Conservation (phyloP, 108 stramenopile genomes). For the Fistulifera pelliculosa region DNA sequence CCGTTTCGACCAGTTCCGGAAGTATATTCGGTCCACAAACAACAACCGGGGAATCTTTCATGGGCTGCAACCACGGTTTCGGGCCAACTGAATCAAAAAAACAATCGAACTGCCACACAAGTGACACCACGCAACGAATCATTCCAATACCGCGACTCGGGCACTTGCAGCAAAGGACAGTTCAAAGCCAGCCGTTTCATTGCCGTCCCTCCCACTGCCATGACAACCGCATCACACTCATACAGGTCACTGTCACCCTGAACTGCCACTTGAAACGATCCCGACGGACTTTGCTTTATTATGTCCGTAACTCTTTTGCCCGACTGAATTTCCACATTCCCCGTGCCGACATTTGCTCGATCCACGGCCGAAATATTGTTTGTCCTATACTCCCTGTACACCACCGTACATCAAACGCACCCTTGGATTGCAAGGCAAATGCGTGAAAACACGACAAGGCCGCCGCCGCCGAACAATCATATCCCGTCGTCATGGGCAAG, state of each 20-base stretch:
- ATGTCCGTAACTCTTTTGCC: slow-evolving; percentile 47
- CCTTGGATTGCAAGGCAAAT: slow-evolving; percentile 73
- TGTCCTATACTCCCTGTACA: slow-evolving; percentile 60
- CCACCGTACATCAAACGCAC: slow-evolving; percentile 86
- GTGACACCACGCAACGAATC: slow-evolving; percentile 62
- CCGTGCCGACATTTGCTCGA: slow-evolving; percentile 24
- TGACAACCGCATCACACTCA: slow-evolving; percentile 59
- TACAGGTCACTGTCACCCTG: slow-evolving; percentile 19
- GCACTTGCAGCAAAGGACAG: slow-evolving; percentile 41
- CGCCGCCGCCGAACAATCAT: slow-evolving; percentile 81
- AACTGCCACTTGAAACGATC: not conserved
- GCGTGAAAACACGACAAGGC: slow-evolving; percentile 80
- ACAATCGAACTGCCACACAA: slow-evolving; percentile 71
- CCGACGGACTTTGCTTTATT: slow-evolving; percentile 11
- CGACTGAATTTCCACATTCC: slow-evolving; percentile 44
- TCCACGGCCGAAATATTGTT: slow-evolving; percentile 72
- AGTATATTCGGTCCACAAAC: slow-evolving; percentile 71
- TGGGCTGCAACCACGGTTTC: slow-evolving; percentile 36
- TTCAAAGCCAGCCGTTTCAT: slow-evolving; percentile 29
- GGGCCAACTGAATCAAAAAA: slow-evolving; percentile 38
- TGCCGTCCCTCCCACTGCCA: slow-evolving; percentile 68
- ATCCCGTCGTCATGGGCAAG: slow-evolving; percentile 73
- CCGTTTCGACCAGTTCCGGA: slow-evolving; percentile 55
- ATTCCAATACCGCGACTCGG: slow-evolving; percentile 29
- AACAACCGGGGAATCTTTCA: slow-evolving; percentile 65